Base-by-base conservation (phyloP, 1,139 yeast species). In the Candida freyschussii region DNA sequence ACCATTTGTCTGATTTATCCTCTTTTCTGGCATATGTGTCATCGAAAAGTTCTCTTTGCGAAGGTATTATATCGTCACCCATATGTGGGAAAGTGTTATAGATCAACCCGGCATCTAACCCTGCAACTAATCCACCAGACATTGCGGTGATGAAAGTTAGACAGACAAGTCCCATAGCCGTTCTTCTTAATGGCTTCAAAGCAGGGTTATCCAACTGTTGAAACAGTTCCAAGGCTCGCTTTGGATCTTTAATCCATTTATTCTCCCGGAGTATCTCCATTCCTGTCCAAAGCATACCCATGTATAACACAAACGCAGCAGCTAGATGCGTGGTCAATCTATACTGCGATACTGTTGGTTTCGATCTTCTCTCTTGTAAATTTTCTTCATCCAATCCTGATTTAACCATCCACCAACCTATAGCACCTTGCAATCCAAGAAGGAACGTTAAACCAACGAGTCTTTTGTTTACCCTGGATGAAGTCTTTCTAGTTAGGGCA, bases 381-480 rank as follows among this genome's bases (percentile, higher is more conserved):
- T 82, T 80, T 32, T 81, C 72, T 54, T 83, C 82, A 55, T 89
- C 95, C 42, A 93, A 70, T 26, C 99, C 99, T 6, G 96, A 85
- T 51, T 83, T 79, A 37, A 93, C 98, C 99, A 93, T 93, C 99
- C 99, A 93, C 98, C 98, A 93, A 23, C 98, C 98, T 48, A 93
- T 82, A 34, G 80, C 81, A 29, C 98, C 98, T 65, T 93, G 98
- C 29, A 93, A 63, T 10, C 96, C 98, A 38, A 93, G 68, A 34
- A 91, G 64, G 1, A 72, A 78, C 25, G 95, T 74, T 32, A 93
- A 72, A 2, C 84, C 82, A 17, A 83, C 59, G 13, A 91, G 66
- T 42, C 87, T 69, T 38, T 66, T 66, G 31, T 87, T 80, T 4
- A 85, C 79, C 43, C 76, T 78, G 3, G 74, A 61, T 3, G 87